phyloP scores from a whole-genome alignment of 169 alveolate species.

The Cyclospora cayetanensis region DNA sequence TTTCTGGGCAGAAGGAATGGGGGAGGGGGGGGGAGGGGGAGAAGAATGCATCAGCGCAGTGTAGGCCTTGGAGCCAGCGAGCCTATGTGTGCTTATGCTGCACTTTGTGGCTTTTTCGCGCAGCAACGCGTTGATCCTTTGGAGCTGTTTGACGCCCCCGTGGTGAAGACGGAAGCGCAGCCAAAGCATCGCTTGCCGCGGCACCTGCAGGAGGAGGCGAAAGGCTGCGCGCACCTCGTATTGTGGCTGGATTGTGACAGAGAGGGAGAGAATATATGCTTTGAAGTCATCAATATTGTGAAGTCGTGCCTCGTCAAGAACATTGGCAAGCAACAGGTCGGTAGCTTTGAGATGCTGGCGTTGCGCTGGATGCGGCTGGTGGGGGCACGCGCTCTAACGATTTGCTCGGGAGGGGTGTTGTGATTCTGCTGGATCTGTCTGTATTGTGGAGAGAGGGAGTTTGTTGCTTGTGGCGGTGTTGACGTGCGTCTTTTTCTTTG shows the following conservation, averaged over 20 bases:
- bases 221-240: conserved; percentile 89
- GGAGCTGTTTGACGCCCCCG: conserved; percentile 95
- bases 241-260: conserved; percentile 99
- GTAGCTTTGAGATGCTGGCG: conserved; percentile 13
- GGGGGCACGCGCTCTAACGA: not conserved
- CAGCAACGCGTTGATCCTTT: conserved; percentile 93
- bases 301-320: conserved; percentile 5
- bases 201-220: conserved; percentile 91
- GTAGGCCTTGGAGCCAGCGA: not conserved
- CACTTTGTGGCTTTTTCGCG: not conserved
- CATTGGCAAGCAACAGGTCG: conserved; percentile 76
- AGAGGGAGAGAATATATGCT: conserved; percentile 99
- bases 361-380: not conserved
- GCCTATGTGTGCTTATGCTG: not conserved
- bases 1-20: not conserved
- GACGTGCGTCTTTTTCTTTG: not conserved
- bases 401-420: not conserved
- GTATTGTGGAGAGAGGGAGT: not conserved
- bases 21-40: not conserved
- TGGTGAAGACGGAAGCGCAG: conserved; percentile 88
- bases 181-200: conserved; percentile 83
- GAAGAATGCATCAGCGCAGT: not conserved
- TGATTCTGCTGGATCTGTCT: not conserved
- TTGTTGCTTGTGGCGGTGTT: not conserved
- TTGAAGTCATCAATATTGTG: conserved; percentile 93